phyloP scores from a whole-genome alignment of 495 filamentous ascomycete species.

The Neohortaea acidophila region DNA sequence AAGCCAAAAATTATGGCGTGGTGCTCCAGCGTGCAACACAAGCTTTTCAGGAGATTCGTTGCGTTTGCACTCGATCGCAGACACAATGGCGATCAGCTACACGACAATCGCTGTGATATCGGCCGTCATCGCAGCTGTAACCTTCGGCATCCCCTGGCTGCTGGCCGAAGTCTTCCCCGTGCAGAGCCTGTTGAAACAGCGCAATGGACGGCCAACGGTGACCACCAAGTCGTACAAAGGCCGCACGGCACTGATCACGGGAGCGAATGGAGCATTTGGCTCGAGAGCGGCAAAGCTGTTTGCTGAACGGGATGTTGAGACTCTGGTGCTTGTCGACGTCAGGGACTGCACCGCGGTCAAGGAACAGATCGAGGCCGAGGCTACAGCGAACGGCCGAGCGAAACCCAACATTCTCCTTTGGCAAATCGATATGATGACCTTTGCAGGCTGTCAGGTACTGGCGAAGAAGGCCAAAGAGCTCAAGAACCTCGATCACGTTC shows the following conservation, averaged over 20 bases:
- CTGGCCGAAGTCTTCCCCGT: background rate
- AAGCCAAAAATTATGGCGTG: no score
- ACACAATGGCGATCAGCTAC: background rate
- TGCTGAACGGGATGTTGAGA: background rate
- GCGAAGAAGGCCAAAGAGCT: background rate
- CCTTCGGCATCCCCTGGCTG: background rate
- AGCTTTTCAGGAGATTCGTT: no score
- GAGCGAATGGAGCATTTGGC: background rate
- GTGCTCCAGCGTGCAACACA: no score
- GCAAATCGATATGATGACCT: background rate
- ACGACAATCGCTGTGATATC: background rate
- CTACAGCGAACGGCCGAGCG: background rate
- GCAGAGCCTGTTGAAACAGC: background rate
- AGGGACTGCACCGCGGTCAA: background rate
- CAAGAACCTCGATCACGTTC: background rate
- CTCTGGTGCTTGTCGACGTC: background rate
- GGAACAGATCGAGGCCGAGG: background rate
- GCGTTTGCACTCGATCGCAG: no score
- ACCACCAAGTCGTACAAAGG: background rate
- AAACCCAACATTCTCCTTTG: background rate
- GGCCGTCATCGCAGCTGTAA: background rate
- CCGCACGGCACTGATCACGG: background rate
- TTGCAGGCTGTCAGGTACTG: background rate
- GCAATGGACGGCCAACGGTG: background rate
- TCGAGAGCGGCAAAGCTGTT: background rate